Base-by-base conservation (phyloP, 352 stramenopile species). In the Globisporangium mamillatum region DNA sequence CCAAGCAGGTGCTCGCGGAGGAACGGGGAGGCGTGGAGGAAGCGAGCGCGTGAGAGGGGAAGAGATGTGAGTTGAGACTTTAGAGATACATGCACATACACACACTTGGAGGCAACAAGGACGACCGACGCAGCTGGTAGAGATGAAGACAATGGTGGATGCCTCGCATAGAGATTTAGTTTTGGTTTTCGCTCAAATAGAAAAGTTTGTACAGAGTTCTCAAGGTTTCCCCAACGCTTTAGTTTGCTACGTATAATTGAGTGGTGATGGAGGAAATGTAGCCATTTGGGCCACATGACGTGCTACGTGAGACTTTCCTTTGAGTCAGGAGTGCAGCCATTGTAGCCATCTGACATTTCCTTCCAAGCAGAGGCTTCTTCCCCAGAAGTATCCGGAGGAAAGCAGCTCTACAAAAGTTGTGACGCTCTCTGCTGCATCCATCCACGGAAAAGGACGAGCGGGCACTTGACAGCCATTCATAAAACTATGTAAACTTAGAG, bases 1-100 rank as follows among this genome's bases (percentile, higher is more conserved):
- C 86, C 22, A 75, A 85, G 70, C 81, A 86, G 32, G 80, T 90
- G 34, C 71, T 96, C 18, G 66, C 67, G 14, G 85, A 92, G 41
- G 78, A 86, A 44, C 74, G 48, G 0, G 52, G 16, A 6, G 41
- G 16, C 41, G 41, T 48, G 41, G 41, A 48, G 20, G 16, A 20
- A 63, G 25, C 3, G 4, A 38, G 25, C 6, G 54, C 14, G 1
- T 57, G 52, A n/a, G 25, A 24, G 18, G 16, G 36, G 34, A 41
- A 44, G 36, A 18, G 36, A 16, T 44, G 54, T 4, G 14, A 44
- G 22, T 6, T 41, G 27, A 60, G 54, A 38, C 27, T 27, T 25
- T 25, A 18, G 54, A 60, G 54, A 60, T 12, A 18, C 12, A 27
- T 25, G 27, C 27, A 32, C 36, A 44, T 18, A 54, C 20, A 54